Evolutionary conservation across 176 grass and related monocot species (phyloP), one percentile per base, ranked within the genome.

Genomic region (Metroxylon sagu): DNA sequence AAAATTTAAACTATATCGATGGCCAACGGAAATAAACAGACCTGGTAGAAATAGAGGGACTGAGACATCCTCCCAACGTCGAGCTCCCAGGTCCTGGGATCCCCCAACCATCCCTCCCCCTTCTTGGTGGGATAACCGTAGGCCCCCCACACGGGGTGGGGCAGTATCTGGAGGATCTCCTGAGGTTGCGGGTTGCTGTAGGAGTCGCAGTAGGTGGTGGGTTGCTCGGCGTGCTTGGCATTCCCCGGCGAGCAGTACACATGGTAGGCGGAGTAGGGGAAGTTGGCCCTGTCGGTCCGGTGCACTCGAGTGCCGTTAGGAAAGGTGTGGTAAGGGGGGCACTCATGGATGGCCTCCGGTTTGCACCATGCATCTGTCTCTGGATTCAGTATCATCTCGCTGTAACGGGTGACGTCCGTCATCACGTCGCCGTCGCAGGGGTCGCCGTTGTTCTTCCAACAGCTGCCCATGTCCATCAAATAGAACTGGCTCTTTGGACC

Each of bases 311-410:
- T 95, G 48, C 90, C 90, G 26, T 95, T 90, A 28, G 80, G 74
- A 70, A 90, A 95, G 8, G 85, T 87, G 83, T 95, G 90, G 82
- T 88, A 90, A 1, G 90, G 83, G 23, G 90, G 90, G 64, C 90
- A 95, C 80, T 84, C 54, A 31, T 83, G 62, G 3, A 60, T 4
- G 6, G 71, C 59, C 52, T 64, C 54, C 5, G 80, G 86, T 2
- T 17, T 5, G 77, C 91, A 95, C 86, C 91, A 95, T 1, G 77
- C 19, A 25, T 67, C 54, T 3, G 80, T 87, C 7, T 74, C 74
- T 2, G 86, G 90, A 77, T 95, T 95, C 66, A 95, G 86, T 73
- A 95, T 87, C 90, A 95, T 95, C 80, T 95, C 90, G 74, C 80
- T 87, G 80, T 95, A 95, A 27, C 91, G 83, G 0, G 91, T 95